phyloP scores from a whole-genome alignment of 768 basidiomycete species.

The Hygrophorus russula region DNA sequence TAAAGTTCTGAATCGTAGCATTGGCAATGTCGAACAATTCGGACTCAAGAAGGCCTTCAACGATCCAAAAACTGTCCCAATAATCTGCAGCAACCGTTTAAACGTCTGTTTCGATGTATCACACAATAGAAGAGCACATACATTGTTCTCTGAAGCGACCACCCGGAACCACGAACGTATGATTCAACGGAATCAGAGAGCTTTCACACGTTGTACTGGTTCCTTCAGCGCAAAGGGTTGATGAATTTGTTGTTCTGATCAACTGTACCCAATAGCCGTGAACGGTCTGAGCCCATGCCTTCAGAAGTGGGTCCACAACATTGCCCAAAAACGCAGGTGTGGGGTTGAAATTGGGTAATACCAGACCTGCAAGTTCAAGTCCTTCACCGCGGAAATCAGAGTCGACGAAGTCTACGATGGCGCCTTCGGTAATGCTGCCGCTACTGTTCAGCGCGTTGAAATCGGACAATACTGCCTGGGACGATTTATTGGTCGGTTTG shows the following conservation, averaged over 20 bases:
- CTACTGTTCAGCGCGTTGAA: constrained; percentile 48
- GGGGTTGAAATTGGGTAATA: constrained; percentile 49
- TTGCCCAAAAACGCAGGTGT: constrained; percentile 61
- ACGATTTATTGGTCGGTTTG: constrained; percentile 62
- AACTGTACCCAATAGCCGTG: constrained; percentile 80
- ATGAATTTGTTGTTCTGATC: constrained; percentile 62
- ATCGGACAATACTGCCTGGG: constrained; percentile 58
- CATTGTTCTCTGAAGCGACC: constrained; percentile 12
- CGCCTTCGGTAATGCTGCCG: constrained; percentile 7
- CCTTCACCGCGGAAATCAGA: constrained; percentile 78
- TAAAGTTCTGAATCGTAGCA: constrained; percentile 81
- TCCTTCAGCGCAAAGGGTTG: constrained; percentile 45
- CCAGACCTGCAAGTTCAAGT: constrained; percentile 58
- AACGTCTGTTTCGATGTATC: neutral
- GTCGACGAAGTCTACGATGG: constrained; percentile 47
- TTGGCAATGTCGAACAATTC: constrained; percentile 64
- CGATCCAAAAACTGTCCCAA: constrained; percentile 73
- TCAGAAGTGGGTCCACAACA: constrained; percentile 56
- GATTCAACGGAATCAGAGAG: constrained; percentile 79
- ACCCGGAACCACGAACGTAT: constrained; percentile 88
- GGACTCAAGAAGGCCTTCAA: constrained; percentile 77
- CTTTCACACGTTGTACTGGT: constrained; percentile 50
- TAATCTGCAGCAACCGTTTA: constrained; percentile 36
- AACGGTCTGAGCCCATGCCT: constrained; percentile 68
- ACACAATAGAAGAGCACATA: neutral